Conservation (phyloP, 2,329 filamentous ascomycete species). For the Thelonectria olida region DNA sequence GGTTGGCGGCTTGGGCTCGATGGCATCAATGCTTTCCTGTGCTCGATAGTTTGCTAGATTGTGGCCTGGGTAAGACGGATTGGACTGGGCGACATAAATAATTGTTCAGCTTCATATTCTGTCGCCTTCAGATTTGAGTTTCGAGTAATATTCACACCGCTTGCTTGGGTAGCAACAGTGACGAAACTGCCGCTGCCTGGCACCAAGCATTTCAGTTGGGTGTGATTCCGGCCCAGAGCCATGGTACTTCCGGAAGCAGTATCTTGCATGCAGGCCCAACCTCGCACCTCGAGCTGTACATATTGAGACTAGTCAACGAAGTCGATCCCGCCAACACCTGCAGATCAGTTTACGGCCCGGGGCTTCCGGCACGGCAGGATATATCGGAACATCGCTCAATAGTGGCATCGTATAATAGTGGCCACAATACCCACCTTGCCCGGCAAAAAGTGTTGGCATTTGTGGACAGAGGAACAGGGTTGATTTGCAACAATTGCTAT, state of each 20-base stretch:
- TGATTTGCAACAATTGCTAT: not conserved
- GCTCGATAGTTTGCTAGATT: too few species aligned
- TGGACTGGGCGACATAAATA: too few species aligned
- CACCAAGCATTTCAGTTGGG: not conserved
- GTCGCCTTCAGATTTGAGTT: too few species aligned
- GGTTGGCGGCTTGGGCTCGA: too few species aligned
- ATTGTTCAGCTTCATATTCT: too few species aligned
- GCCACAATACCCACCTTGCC: not conserved
- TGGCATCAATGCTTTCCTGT: too few species aligned
- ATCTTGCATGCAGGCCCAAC: not conserved
- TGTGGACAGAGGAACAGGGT: not conserved
- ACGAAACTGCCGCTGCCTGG: not conserved
- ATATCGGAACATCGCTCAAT: constrained; percentile 2
- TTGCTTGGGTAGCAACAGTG: not conserved
- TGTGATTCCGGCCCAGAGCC: not conserved
- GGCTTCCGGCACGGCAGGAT: not conserved
- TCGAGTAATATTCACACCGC: too few species aligned
- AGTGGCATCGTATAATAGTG: not conserved
- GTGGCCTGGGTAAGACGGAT: too few species aligned
- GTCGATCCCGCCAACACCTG: not conserved
- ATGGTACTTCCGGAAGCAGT: not conserved
- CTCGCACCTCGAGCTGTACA: not conserved
- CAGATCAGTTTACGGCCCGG: not conserved
- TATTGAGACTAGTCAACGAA: constrained; percentile 1
- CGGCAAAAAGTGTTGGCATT: not conserved